phyloP scores from a whole-genome alignment of 345 rosid species.

The Balakata baccata region DNA sequence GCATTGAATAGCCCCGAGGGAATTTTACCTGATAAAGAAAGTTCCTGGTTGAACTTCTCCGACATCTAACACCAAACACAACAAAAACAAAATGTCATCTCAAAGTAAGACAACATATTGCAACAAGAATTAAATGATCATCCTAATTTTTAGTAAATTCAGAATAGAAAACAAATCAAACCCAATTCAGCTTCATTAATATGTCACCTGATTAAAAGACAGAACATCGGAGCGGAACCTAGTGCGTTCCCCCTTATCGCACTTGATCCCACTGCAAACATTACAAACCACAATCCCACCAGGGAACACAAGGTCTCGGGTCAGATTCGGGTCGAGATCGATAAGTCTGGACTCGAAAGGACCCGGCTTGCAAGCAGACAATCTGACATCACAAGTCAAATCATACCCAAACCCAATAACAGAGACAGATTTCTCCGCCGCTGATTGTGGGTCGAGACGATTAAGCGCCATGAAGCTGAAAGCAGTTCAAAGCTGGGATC shows the following conservation, averaged over 20 bases:
- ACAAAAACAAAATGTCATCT: not conserved
- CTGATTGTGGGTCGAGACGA: slow-evolving; percentile 61
- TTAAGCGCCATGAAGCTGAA: slow-evolving; percentile 36
- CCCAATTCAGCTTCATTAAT: not conserved
- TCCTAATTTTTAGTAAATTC: not conserved
- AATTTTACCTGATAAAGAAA: slow-evolving; percentile 74
- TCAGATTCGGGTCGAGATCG: slow-evolving; percentile 42
- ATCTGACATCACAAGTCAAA: slow-evolving; percentile 51
- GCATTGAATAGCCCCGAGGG: slow-evolving; percentile 76
- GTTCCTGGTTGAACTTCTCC: slow-evolving; percentile 77
- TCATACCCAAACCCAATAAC: slow-evolving; percentile 85
- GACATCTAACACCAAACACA: slow-evolving; percentile 57
- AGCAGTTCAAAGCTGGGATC: not conserved
- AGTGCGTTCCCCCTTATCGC: slow-evolving; percentile 93
- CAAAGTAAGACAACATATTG: not conserved
- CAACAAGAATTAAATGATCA: not conserved
- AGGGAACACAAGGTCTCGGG: slow-evolving; percentile 61
- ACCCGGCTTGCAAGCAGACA: slow-evolving; percentile 54
- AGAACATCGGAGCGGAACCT: slow-evolving; percentile 77
- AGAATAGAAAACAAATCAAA: not conserved
- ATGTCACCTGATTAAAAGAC: slow-evolving; percentile 69
- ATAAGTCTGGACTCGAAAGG: slow-evolving; percentile 54
- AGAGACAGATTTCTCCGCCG: slow-evolving; percentile 82
- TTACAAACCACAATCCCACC: slow-evolving; percentile 64
- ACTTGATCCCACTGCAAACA: slow-evolving; percentile 66